Base-by-base conservation (phyloP, 768 basidiomycete species). In the Neoboletus subvelutipes region DNA sequence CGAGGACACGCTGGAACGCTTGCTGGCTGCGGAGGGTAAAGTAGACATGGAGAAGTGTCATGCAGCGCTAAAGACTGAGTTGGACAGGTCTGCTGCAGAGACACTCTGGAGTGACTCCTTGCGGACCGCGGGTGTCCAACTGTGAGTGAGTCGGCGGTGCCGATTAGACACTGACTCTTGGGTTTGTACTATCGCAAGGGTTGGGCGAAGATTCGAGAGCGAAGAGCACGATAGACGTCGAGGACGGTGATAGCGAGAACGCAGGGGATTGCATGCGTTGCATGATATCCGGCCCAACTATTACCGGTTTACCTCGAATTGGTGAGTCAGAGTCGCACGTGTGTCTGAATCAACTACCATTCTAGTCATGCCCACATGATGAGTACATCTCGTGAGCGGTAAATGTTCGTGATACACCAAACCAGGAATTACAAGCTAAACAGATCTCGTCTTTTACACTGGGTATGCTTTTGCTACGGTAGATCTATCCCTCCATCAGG, bases 31-130 rank as follows among this genome's bases (percentile, higher is more conserved):
- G 79, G 67, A 85, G 81, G 70, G 78, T 71, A 68, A 89, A 88
- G 73, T 84, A 81, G 57, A 79, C 85, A 88, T 91, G 90, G 75
- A 92, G 87, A 75, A 83, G 79, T 79, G 79, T 90, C 88, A 90
- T 90, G 70, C 83, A 85, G 63, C 56, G 52, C 57, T 56, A 54
- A 20, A 26, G 8, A 24, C 33, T 17, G 26, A 49, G 60, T 54
- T 54, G 61, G 64, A 64, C 59, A 55, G 61, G 59, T 47, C 62
- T 53, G 57, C 60, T 22, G 22, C 10, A 60, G 70, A 70, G 68
- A 61, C 65, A 60, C 66, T 24, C 20, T 43, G 26, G 20, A 52
- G 57, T 68, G 62, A 52, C 61, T 66, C 66, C 66, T 60, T 48
- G 58, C 63, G 51, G 68, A 67, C 63, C 66, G 45, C 50, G 43